Evolutionary conservation across 2,329 filamentous ascomycete species (phyloP), one percentile per base, ranked within the genome.

Genomic region (Fusarium sp.): DNA sequence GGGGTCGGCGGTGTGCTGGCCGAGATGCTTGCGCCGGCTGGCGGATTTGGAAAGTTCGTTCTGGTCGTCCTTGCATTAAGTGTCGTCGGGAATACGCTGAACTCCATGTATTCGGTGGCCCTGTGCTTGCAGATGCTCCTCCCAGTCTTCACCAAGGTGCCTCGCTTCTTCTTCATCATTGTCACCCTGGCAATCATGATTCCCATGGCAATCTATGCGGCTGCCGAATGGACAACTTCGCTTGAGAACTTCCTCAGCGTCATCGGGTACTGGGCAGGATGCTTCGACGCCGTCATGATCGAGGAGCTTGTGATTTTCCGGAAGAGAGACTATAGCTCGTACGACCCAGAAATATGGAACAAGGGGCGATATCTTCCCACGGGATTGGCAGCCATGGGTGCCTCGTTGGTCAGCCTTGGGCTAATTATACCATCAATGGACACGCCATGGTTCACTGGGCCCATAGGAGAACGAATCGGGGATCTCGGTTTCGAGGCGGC

Each of bases 221-320:
- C 85, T 20, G 75, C 68, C n/a, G 76, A 84, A 56, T 87, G 85
- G 77, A 83, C 83, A 57, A 72, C 79, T 27, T 86, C 81, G 10
- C 80, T 87, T 11, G 80, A 84, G 61, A 86, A 87, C 65, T 86
- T 87, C 52, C 76, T 87, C 9, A 79, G 81, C 0, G 72, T 87
- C 29, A 86, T 87, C 65, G 85, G 84, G 41, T 87, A 87, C 74
- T 87, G 86, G 86, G 81, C 81, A 1, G 84, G 84, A 4, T 85
- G 84, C 27, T 87, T 87, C 64, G 78, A 85, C 29, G 84, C 82
- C 4, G 79, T 86, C 11, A 66, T 87, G 3, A 74, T 86, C 31
- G 79, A 81, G 27, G 86, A 88, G 76, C 77, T 86, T n/a, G 72
- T 86, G 7, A 74, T 85, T 0, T 86, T 87, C 72, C 83, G 86